Conservation (phyloP, 768 basidiomycete genomes). For the Termitomyces sp. region DNA sequence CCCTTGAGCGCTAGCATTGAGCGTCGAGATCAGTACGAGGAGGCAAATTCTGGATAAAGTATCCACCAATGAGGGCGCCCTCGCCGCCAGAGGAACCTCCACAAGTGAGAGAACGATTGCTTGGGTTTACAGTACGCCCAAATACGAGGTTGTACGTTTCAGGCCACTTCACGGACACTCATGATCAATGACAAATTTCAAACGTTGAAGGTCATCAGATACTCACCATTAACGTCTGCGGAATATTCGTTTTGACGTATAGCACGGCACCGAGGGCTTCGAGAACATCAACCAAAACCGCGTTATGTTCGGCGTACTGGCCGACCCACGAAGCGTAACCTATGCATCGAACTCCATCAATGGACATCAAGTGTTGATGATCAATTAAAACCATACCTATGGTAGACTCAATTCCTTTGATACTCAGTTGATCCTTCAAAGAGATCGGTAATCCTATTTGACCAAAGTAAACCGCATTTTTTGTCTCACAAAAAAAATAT, state of each 20-base stretch:
- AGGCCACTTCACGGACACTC: constrained; percentile 45
- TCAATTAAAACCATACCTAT: constrained; percentile 39
- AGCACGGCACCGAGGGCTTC: constrained; percentile 62
- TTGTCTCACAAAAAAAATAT: neutral
- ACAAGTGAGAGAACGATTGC: constrained; percentile 61
- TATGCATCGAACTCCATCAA: constrained; percentile 13
- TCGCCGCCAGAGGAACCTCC: constrained; percentile 89
- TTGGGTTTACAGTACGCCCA: constrained; percentile 73
- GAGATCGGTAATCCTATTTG: constrained; percentile 53
- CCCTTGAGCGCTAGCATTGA: constrained; percentile 32
- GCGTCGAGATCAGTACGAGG: neutral
- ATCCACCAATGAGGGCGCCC: constrained; percentile 62
- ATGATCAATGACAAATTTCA: neutral
- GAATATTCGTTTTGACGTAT: constrained; percentile 68
- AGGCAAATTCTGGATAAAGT: neutral
- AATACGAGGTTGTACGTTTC: constrained; percentile 80
- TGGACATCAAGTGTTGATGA: neutral
- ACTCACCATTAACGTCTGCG: constrained; percentile 69
- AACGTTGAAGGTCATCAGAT: neutral
- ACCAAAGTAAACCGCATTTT: neutral
- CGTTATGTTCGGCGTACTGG: constrained; percentile 48
- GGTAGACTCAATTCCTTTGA: constrained; percentile 64
- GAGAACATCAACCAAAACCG: constrained; percentile 63
- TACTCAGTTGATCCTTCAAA: constrained; percentile 67
- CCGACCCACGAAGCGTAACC: constrained; percentile 77